These are phyloP conservation scores for Kuraishia cidri DNA, from an alignment of 805 yeast species.

Conservation along the genomic window DNA sequence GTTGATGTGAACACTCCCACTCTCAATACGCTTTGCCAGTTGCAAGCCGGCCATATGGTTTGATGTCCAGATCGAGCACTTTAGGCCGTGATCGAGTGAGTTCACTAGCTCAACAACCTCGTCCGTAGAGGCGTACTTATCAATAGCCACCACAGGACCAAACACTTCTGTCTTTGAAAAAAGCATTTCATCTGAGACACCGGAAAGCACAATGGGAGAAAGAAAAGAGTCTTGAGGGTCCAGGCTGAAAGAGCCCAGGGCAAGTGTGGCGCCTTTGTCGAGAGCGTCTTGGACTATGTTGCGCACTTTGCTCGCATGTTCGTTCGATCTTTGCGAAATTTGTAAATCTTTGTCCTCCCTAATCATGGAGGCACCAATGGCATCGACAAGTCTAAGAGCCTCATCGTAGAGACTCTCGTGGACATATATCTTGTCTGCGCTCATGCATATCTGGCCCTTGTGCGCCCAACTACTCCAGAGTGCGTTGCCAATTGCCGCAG, in stretches of 20 bases:
- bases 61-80: constrained; percentile 30
- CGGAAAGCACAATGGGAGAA: constrained; percentile 22
- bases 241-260: constrained; percentile 12
- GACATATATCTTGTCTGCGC: constrained; percentile 27
- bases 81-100: constrained; percentile 24
- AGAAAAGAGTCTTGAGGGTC: constrained; percentile 3
- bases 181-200: constrained; percentile 20
- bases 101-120: constrained; percentile 17
- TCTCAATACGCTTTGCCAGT: constrained; percentile 23
- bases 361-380: constrained; percentile 8
- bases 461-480: constrained; percentile 29
- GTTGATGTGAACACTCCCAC: constrained; percentile 29
- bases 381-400: constrained; percentile 8
- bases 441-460: constrained; percentile 41
- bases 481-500: constrained; percentile 17
- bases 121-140: constrained; percentile 14
- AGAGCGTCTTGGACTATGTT: constrained; percentile 26
- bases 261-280: constrained; percentile 23
- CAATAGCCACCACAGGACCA: constrained; percentile 31
- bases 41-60: constrained; percentile 23
- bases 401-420: constrained; percentile 24
- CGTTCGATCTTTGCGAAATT: constrained; percentile 19
- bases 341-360: constrained; percentile 8
- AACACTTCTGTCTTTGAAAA: constrained; percentile 25
- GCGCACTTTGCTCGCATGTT: constrained; percentile 13